phyloP scores from a whole-genome alignment of 2,329 filamentous ascomycete species.

The Dactylellina haptotyla region DNA sequence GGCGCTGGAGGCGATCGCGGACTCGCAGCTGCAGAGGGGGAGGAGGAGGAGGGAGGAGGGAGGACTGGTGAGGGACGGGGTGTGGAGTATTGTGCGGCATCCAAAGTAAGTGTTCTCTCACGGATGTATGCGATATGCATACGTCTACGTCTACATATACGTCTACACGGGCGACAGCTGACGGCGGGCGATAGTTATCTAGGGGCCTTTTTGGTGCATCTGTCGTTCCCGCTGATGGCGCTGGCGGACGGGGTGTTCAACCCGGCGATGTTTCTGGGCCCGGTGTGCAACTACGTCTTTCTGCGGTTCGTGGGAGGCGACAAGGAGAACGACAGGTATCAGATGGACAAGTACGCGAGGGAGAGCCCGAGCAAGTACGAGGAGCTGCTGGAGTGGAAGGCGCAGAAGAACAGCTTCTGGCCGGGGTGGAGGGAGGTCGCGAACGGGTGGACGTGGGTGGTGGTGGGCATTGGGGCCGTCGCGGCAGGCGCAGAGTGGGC shows the following conservation, averaged over 20 bases:
- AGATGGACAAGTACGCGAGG: slow-evolving; percentile 67
- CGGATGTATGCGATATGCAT: neutral
- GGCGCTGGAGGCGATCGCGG: slow-evolving; percentile 68
- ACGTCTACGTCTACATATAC: no score
- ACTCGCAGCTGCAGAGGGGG: slow-evolving; percentile 68
- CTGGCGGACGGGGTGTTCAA: slow-evolving; percentile 68
- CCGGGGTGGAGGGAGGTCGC: slow-evolving; percentile 65
- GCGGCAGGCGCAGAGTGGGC: slow-evolving; percentile 65
- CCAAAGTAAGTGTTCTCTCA: no score
- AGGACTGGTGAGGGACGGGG: slow-evolving; percentile 67
- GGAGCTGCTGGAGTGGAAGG: slow-evolving; percentile 67
- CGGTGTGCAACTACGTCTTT: slow-evolving; percentile 70
- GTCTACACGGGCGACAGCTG: slow-evolving; percentile 21
- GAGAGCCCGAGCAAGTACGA: slow-evolving; percentile 66
- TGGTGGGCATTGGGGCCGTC: slow-evolving; percentile 65
- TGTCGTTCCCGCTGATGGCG: slow-evolving; percentile 70
- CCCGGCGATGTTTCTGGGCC: slow-evolving; percentile 68
- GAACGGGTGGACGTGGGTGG: slow-evolving; percentile 69
- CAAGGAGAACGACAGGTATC: slow-evolving; percentile 67
- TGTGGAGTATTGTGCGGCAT: slow-evolving; percentile 72
- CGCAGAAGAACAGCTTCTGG: slow-evolving; percentile 71
- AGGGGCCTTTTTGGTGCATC: slow-evolving; percentile 70
- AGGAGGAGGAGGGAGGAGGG: slow-evolving; percentile 61
- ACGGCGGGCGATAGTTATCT: slow-evolving; percentile 65
- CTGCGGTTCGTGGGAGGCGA: slow-evolving; percentile 70